Conservation (phyloP, 1,139 yeast genomes). For the Kodamaea fungicola region DNA sequence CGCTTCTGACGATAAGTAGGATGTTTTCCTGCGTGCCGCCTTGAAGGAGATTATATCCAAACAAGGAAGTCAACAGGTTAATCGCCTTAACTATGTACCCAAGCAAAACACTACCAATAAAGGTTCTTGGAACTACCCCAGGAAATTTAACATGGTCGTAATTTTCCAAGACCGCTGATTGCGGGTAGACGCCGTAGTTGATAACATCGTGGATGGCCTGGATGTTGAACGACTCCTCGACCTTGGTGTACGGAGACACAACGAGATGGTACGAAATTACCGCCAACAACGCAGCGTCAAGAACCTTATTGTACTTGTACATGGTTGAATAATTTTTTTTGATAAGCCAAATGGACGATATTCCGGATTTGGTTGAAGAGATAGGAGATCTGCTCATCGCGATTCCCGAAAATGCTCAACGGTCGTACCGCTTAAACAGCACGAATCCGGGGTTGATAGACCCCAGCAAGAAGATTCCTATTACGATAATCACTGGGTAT, state of each 20-base stretch:
- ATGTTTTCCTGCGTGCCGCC: constrained; percentile 34
- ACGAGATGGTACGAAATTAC: constrained; percentile 44
- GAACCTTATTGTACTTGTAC: constrained; percentile 18
- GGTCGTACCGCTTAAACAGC: constrained; percentile 4
- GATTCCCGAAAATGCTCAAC: not conserved
- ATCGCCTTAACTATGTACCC: constrained; percentile 36
- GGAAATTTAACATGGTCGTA: constrained; percentile 82
- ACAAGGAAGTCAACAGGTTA: constrained; percentile 18
- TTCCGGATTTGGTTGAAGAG: constrained; percentile 50
- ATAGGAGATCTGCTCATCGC: not conserved
- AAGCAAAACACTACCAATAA: constrained; percentile 66
- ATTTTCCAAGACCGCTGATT: constrained; percentile 28
- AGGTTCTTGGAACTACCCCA: constrained; percentile 87
- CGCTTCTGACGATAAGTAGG: constrained; percentile 49
- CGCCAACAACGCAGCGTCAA: constrained; percentile 25
- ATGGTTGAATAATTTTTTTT: constrained; percentile 6
- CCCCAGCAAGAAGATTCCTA: constrained; percentile 64
- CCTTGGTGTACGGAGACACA: constrained; percentile 80
- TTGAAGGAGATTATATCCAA: constrained; percentile 19
- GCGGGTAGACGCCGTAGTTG: constrained; percentile 51
- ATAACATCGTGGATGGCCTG: constrained; percentile 88
- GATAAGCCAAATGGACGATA: constrained; percentile 32
- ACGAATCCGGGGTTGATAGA: constrained; percentile 6
- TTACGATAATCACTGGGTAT: constrained; percentile 91
- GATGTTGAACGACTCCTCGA: constrained; percentile 88